Evolutionary conservation across 176 grass and related monocot genomes (phyloP), one percentile per base, ranked within the genome.

Genomic region (Ananas comosus): DNA sequence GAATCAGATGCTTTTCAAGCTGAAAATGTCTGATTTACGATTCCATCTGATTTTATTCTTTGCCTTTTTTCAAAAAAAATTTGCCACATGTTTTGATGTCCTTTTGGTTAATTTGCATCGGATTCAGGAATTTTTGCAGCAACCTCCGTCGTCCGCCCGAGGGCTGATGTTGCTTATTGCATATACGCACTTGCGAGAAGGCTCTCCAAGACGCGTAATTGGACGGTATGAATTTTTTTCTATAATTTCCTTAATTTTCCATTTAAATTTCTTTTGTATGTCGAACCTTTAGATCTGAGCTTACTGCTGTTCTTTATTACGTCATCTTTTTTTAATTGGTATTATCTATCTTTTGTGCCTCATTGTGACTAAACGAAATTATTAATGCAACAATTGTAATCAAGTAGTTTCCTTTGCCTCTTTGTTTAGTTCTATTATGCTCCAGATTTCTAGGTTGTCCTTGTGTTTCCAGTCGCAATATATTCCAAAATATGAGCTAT

Each of bases 131-230:
- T 97, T 74, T 82, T 92, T 77, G 61, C 56, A 11, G 72, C 93
- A 5, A 97, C 86, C 18, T 80, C 93, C 0, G 79, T 67, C 0
- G 82, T 14, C 56, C 76, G 86, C n/a, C 92, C 88, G 48, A 86
- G 86, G 63, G 86, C 86, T 10, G 92, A 96, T 76, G 85, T 96
- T 70, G 92, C 81, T 73, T 96, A 92, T 33, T 89, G 86, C 51
- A 96, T 92, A 63, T 96, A 81, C 53, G 76, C 88, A 9, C 73
- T 90, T 49, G 69, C 86, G 11, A 92, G 89, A 82, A 87, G 89
- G 57, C 70, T 97, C 72, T 80, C 94, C 80, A 97, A 97, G 86
- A 97, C 94, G 12, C 83, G 59, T 64, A 97, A 81, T 22, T 97
- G 93, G 93, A 97, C 81, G 78, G 93, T 96, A 90, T 47, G 81